Percentiles rank a stretch among this genome's conserved stretches.
These are phyloP conservation scores for Barnettozyma wickerhamii DNA, from an alignment of 805 yeast genomes.

Conservation along the genomic window DNA sequence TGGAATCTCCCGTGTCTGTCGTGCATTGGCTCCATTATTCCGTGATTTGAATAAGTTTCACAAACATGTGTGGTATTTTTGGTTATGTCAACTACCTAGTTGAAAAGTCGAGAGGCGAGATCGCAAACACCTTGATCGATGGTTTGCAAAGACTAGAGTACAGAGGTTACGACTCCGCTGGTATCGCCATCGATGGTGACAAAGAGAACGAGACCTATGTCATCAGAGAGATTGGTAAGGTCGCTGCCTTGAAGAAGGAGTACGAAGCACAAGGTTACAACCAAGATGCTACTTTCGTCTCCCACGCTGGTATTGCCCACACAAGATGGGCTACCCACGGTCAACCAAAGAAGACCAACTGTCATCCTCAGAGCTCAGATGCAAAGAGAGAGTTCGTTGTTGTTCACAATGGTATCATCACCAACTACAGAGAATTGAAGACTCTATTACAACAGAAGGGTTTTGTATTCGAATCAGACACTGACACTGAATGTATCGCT, in stretches of 20 bases:
- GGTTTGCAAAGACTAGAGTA: constrained; percentile 88
- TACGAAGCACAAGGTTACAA: constrained; percentile 49
- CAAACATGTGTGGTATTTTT: constrained; percentile 80
- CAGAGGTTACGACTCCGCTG: constrained; percentile 98
- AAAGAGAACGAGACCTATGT: constrained; percentile 63
- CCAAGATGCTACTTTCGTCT: constrained; percentile 60
- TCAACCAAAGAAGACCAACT: constrained; percentile 76
- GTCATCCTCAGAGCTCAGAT: constrained; percentile 96
- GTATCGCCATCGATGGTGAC: constrained; percentile 93
- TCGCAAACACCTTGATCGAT: constrained; percentile 81
- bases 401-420: constrained; percentile 97
- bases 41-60: neutral
- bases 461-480: constrained; percentile 78
- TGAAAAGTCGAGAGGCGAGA: constrained; percentile 88
- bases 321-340: constrained; percentile 99
- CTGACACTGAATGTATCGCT: constrained; percentile 98
- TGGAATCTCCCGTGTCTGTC: neutral
- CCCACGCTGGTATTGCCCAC: constrained; percentile 96
- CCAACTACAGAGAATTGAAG: constrained; percentile 89
- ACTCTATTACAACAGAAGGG: constrained; percentile 80
- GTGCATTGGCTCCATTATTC: neutral
- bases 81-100: constrained; percentile 96
- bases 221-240: constrained; percentile 89
- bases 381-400: constrained; percentile 76
- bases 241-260: constrained; percentile 68